Base-by-base conservation (phyloP, 1,284 basidiomycete species). In the Ceratobasidium sp. region DNA sequence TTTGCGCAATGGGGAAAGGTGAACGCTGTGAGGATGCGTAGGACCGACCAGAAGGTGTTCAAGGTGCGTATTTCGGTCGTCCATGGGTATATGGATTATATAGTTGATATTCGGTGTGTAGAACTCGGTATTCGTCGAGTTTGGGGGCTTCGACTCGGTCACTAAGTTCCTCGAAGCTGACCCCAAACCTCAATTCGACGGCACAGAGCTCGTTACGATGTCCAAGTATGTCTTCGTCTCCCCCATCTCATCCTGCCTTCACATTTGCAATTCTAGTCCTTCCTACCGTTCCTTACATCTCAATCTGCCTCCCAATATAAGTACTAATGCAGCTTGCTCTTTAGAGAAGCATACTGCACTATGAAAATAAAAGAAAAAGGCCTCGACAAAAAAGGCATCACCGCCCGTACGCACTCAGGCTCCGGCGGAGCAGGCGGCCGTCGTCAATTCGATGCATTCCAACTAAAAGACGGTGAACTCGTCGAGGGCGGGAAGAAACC, bases 331-430 rank as follows among this genome's bases (percentile, higher is more conserved):
- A 17, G 19, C 22, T 17, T 44, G n/a, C 27, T n/a, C 2, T 17
- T 31, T 78, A 95, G 93, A 82, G 91, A 93, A 77, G 95, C 87
- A 7, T 99, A 99, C 83, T 95, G 96, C 80, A 90, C 95, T 78
- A 97, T 97, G 95, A 99, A 99, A 85, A 94, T 97, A 84, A 93
- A 95, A 84, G 97, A 98, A 85, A 98, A 98, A 84, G 96, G 96
- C 9, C 85, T 94, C 50, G 91, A 67, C 24, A 50, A 69, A 67
- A 87, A 87, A 76, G 87, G 90, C 47, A 82, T 84, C 45, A 86
- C 88, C 62, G 83, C 86, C 14, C 83, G 84, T 60, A 84, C 86
- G 41, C 86, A 86, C 56, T 73, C 78, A 63, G 79, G 77, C 31
- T 76, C 67, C 2, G 67, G 67, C 17, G 67, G 67, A 8, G 77